Evolutionary conservation across 2,329 filamentous ascomycete genomes (phyloP), one percentile per base, ranked within the genome.

Genomic region (Fusarium globosum): DNA sequence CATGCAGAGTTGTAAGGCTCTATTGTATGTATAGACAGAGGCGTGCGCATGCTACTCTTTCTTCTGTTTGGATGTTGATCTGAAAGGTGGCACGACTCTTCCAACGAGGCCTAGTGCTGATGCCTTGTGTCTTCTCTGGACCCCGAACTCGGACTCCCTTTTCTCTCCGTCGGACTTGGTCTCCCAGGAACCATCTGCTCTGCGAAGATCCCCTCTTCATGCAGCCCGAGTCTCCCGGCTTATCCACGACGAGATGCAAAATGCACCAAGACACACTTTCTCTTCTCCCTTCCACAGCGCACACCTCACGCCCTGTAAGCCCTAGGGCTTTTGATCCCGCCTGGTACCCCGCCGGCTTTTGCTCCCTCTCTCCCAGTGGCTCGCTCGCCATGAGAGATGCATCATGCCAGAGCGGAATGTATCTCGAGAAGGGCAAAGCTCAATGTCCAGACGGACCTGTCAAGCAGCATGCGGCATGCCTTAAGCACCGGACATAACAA

Each of bases 221-320:
- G 48, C 52, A 56, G 33, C 46, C 62, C 65, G 48, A 74, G 33
- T 26, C 56, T 63, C 45, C 65, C 61, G 53, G 72, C 53, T 48
- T 53, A 58, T 49, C 59, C 63, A 69, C 67, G 42, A 56, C 46
- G 55, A 53, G 41, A 49, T 39, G 56, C 65, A 59, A 52, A 52
- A 72, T 67, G 71, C 63, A 60, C 49, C 55, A 51, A 36, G 55
- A 26, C 51, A 18, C 49, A 52, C n/a, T 14, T 7, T 28, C 35
- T 51, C 51, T 59, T 35, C 33, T 26, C 33, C 30, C 35, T 66
- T 46, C 41, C 53, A 58, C 52, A 5, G 58, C 36, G 48, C 60
- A 60, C 46, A 43, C 48, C 51, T 35, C 65, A 73, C 76, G 69
- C 73, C 71, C 76, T 65, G 71, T 78, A 78, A 78, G 76, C 76